Evolutionary conservation across 2,329 filamentous ascomycete genomes (phyloP).

Genomic region (Fusarium sp.): DNA sequence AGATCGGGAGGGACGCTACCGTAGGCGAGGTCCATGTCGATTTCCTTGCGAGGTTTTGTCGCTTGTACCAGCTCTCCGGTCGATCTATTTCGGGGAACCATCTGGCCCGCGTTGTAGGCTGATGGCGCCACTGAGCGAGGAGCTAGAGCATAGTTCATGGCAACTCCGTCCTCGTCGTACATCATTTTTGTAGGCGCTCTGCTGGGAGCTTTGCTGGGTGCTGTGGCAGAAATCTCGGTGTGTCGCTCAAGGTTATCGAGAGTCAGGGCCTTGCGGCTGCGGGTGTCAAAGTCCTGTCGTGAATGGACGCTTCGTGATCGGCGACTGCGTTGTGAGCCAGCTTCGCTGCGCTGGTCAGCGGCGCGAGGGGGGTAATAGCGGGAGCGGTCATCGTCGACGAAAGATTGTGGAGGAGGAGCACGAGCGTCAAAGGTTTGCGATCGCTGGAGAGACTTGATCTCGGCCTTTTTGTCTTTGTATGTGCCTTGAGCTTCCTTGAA

Average conservation of each 20-base stretch:
- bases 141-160: conserved; percentile 54
- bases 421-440: conserved; percentile 65
- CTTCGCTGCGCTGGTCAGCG: conserved; percentile 49
- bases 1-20: conserved; percentile 82
- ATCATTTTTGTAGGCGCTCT: conserved; percentile 54
- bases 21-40: conserved; percentile 94
- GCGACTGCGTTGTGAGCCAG: conserved; percentile 58
- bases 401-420: conserved; percentile 30
- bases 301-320: conserved; percentile 52
- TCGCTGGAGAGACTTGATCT: conserved; percentile 75
- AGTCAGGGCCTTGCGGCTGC: conserved; percentile 59
- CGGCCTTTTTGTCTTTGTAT: conserved; percentile 88
- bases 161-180: conserved; percentile 53
- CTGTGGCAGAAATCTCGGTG: conserved; percentile 63
- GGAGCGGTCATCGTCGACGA: conserved; percentile 48
- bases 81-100: conserved; percentile 54
- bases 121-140: conserved; percentile 44
- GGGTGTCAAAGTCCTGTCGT: conserved; percentile 47
- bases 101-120: conserved; percentile 40
- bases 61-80: conserved; percentile 51
- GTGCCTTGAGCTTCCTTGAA: conserved; percentile 92
- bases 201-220: conserved; percentile 60
- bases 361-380: conserved; percentile 52
- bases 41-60: conserved; percentile 57
- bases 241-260: conserved; percentile 63